Base-by-base conservation (phyloP, 192 early-diverging fungal species). In the Dispira parvispora region DNA sequence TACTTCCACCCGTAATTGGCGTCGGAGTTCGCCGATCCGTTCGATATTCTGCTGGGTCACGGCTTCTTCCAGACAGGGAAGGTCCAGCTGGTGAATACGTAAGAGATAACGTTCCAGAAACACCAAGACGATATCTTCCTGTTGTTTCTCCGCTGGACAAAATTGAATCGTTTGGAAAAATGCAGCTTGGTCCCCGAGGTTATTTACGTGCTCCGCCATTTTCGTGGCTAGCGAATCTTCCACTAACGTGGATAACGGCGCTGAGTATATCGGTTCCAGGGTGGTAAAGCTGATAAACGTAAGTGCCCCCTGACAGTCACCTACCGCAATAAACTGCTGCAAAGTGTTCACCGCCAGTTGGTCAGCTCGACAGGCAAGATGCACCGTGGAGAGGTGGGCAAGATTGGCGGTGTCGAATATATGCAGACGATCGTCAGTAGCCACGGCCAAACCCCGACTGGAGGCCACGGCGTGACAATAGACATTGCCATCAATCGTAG, bases 311-410 rank as follows among this genome's bases (percentile, higher is more conserved):
- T 32, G n/a, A 26, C 55, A 38, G 26, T 57, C 55, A 0, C 55
- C 55, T 2, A n/a, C n/a, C 16, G 38, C 55, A 16, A 57, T 57
- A 16, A 27, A n/a, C 28, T 57, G 55, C 0, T 18, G 27, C 2
- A 26, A 38, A 18, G 55, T 26, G 27, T 57, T 38, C 16, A 57
- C 26, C 27, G 26, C 55, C 14, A 57, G 27, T 28, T 38, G 26
- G 27, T 57, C 55, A 38, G 55, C 55, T 18, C 10, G 9, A 8
- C 55, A n/a, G 9, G 26, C 26, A 5, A 57, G 27, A 8, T 26
- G 26, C 27, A 57, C 26, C n/a, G 55, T 57, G 26, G 55, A 26
- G 27, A 57, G 55, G 27, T 57, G 55, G n/a, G 55, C 38, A 27
- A 11, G 55, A 38, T 18, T 38, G 6, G 26, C 55, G 26, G 26